Base-by-base conservation (phyloP, 345 rosid species). In the Crucihimalaya himalaica region DNA sequence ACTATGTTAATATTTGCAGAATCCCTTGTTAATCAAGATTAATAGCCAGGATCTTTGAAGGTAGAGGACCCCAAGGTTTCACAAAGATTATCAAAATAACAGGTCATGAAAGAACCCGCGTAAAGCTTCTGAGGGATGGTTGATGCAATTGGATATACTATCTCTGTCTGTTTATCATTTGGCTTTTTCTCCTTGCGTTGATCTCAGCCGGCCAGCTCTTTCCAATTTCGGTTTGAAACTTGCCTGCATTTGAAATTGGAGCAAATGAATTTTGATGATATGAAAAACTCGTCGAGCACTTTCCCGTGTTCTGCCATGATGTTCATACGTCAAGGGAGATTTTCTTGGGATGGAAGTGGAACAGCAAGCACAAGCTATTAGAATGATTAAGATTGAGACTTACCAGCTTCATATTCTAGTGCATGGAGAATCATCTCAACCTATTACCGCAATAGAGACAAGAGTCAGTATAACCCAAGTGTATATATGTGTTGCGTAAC, bases 371-470 rank as follows among this genome's bases (percentile, higher is more conserved):
- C 58, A 71, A 9, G 42, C 20, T 39, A 34, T 21, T 28, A 56
- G 0, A 48, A 48, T 37, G 34, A 56, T 29, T 21, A 72, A 63
- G 42, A 56, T 23, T 37, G 72, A 58, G 34, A 37, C 43, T 65
- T 80, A 89, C 97, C 98, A 54, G 82, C 71, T 86, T 91, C 97
- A 71, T 94, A 89, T 66, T 94, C 98, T 79, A 94, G 78, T 4
- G 98, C 97, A 74, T 91, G 98, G 83, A 88, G 82, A 83, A 94
- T 94, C 97, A 91, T 84, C 84, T 94, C 97, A 85, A 94, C 93
- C 97, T 15, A 42, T 14, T 19, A 46, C 46, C 57, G 0, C 32
- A 58, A 66, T 14, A 51, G 11, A 34, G 21, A 72, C 56, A 32
- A 63, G 54, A 15, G 55, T 67, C 68, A 67, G 55, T 50, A 19